Base-by-base conservation (phyloP, 495 filamentous ascomycete genomes). In the Aspergillus funiculosus region DNA sequence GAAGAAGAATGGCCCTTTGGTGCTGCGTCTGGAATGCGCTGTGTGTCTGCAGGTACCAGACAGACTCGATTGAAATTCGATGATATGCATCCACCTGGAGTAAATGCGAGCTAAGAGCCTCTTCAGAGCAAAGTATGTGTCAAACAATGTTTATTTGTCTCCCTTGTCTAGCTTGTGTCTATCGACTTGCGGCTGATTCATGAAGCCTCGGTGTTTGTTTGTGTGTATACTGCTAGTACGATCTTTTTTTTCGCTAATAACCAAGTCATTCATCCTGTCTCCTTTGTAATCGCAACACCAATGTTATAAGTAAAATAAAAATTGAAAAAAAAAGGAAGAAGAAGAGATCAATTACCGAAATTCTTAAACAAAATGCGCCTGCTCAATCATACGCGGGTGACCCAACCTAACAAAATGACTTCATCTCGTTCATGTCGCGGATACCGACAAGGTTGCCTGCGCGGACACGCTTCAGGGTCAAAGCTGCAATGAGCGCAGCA, bases 401-500 rank as follows among this genome's bases (percentile, higher is more conserved):
- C n/a, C 47, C 37, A 62, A 35, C 57, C 37, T 50, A 67, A 22
- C 68, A 44, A 19, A 72, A 50, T 11, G 58, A 62, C 61, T 60
- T 60, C 62, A 73, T 71, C 0, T 64, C 67, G 10, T 85, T 81
- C 31, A 79, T 78, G 66, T 92, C 77, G 51, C 80, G 70, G 54
- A 95, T 87, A 55, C 88, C 89, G 24, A 81, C 83, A 57, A 81
- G 50, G 58, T 89, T 88, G 15, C 89, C 89, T 30, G 79, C 75
- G 69, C 82, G 78, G 51, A 89, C 80, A 19, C 89, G 72, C 78
- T 95, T 87, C 62, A 96, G 63, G 11, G 91, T 97, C 65, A 97
- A 68, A 19, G 90, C 91, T 11, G 91, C 91, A 72, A 97, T 95
- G 35, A 96, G 68, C 0, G 91, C 91, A 43, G 91, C 91, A 43